Percentiles rank a stretch among this genome's conserved stretches.
Evolutionary conservation across 1,139 yeast genomes (phyloP).

Genomic region (Oligophagozyma castellii): DNA sequence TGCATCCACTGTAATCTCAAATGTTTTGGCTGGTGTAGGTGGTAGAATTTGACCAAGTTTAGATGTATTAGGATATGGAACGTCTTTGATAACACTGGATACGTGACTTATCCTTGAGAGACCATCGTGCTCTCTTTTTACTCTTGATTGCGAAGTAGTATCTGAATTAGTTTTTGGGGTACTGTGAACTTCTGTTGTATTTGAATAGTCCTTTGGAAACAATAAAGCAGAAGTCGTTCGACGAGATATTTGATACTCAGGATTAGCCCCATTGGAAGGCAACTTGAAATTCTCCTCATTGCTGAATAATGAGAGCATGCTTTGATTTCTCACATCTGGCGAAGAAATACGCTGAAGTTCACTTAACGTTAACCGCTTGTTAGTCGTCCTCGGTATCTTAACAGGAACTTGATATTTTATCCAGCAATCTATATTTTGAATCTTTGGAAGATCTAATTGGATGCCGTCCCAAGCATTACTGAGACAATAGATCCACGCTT

Average conservation of each 20-base stretch:
- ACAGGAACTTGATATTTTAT: constrained; percentile 11
- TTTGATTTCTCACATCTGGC: constrained; percentile 22
- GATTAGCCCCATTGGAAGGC: constrained; percentile 6
- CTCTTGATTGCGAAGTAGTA: constrained; percentile 1
- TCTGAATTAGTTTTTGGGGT: constrained; percentile 1
- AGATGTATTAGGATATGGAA: constrained; percentile 28
- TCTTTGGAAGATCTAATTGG: constrained; percentile 11
- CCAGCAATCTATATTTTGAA: constrained; percentile 14
- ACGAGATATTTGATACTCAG: constrained; percentile 5
- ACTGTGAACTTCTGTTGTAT: constrained; percentile 5
- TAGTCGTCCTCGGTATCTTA: constrained; percentile 13
- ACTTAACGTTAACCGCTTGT: constrained; percentile 18
- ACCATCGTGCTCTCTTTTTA: background rate
- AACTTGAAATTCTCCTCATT: constrained; percentile 11
- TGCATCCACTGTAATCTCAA: constrained; percentile 31
- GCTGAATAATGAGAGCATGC: constrained; percentile 19
- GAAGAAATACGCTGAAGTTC: constrained; percentile 21
- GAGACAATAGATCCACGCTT: constrained; percentile 24
- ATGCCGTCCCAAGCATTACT: constrained; percentile 19
- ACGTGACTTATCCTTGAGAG: constrained; percentile 15
- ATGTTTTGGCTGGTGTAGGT: constrained; percentile 54
- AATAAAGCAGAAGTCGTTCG: constrained; percentile 24
- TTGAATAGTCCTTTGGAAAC: constrained; percentile 19
- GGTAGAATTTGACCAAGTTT: constrained; percentile 38
- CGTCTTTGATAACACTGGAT: constrained; percentile 23